These are phyloP conservation scores for Populus simonii DNA, from an alignment of 345 rosid genomes.

Conservation along the genomic window DNA sequence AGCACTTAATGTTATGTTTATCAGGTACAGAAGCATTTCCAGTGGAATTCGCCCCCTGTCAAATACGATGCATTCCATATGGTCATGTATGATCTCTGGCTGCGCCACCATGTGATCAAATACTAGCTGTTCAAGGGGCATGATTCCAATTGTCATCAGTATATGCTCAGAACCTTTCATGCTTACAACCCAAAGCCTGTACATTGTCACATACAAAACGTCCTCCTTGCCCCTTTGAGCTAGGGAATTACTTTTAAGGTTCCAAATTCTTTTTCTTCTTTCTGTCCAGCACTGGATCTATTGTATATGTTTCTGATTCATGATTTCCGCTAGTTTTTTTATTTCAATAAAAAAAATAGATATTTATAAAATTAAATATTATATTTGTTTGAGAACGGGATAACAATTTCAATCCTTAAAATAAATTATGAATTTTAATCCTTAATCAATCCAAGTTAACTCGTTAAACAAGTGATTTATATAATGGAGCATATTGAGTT, in stretches of 20 bases:
- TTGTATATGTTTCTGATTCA: background rate
- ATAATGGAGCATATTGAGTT: too few species aligned
- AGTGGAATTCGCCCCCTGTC: slow-evolving; percentile 87
- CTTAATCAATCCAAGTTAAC: too few species aligned
- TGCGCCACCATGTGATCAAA: slow-evolving; percentile 84
- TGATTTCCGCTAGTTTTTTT: background rate
- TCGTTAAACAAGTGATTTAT: rapidly evolving
- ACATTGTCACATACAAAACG: background rate
- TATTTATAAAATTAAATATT: too few species aligned
- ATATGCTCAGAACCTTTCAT: background rate
- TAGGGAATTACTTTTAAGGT: background rate
- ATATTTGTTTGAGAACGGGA: too few species aligned
- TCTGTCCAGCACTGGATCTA: background rate
- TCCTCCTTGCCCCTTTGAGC: background rate
- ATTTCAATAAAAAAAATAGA: too few species aligned
- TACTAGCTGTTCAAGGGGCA: slow-evolving; percentile 38
- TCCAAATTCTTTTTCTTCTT: background rate
- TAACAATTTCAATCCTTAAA: too few species aligned
- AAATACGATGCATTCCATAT: slow-evolving; percentile 87
- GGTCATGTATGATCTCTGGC: slow-evolving; percentile 96
- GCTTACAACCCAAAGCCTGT: background rate
- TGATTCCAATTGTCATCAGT: too few species aligned
- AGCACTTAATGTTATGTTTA: slow-evolving; percentile 21
- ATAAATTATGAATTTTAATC: too few species aligned
- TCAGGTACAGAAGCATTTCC: slow-evolving; percentile 95